Percentiles rank a stretch among this genome's conserved stretches.
phyloP scores from a whole-genome alignment of 495 filamentous ascomycete genomes.

The Penicillium pancosmium region DNA sequence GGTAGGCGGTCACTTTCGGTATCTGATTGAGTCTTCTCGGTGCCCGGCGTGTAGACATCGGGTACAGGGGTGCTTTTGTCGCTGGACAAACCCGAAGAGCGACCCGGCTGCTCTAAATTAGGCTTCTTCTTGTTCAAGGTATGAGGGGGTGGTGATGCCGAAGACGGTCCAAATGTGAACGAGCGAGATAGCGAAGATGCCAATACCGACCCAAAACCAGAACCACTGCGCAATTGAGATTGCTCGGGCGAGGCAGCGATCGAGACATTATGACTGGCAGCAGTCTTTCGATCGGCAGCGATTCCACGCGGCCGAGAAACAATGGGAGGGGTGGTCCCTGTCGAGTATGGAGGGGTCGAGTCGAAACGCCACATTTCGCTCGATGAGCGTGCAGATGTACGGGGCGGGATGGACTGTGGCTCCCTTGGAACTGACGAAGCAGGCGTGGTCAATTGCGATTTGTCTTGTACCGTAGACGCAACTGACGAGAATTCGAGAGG shows the following conservation, averaged over 20 bases:
- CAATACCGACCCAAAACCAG: constrained; percentile 59
- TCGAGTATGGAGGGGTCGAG: constrained; percentile 55
- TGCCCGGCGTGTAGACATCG: neutral
- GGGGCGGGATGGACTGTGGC: constrained; percentile 56
- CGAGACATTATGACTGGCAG: constrained; percentile 61
- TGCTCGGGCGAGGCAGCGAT: constrained; percentile 69
- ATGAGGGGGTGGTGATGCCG: constrained; percentile 64
- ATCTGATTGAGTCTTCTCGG: constrained; percentile 43
- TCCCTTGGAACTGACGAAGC: constrained; percentile 62
- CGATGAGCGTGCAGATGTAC: constrained; percentile 55
- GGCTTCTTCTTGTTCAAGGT: constrained; percentile 57
- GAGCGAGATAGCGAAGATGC: constrained; percentile 73
- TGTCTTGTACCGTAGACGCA: constrained; percentile 30
- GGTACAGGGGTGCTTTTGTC: neutral
- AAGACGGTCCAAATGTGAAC: constrained; percentile 65
- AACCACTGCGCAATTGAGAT: constrained; percentile 42
- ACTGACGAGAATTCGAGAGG: constrained; percentile 37
- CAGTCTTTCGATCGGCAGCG: constrained; percentile 36
- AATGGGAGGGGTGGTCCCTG: constrained; percentile 69
- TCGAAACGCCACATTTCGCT: constrained; percentile 45
- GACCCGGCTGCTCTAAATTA: constrained; percentile 68
- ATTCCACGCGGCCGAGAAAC: constrained; percentile 35
- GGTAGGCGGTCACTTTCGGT: constrained; percentile 45
- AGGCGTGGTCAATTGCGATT: constrained; percentile 37
- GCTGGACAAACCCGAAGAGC: constrained; percentile 25